Base-by-base conservation (phyloP, 176 grass and related monocot genomes). In the Thalia dealbata region DNA sequence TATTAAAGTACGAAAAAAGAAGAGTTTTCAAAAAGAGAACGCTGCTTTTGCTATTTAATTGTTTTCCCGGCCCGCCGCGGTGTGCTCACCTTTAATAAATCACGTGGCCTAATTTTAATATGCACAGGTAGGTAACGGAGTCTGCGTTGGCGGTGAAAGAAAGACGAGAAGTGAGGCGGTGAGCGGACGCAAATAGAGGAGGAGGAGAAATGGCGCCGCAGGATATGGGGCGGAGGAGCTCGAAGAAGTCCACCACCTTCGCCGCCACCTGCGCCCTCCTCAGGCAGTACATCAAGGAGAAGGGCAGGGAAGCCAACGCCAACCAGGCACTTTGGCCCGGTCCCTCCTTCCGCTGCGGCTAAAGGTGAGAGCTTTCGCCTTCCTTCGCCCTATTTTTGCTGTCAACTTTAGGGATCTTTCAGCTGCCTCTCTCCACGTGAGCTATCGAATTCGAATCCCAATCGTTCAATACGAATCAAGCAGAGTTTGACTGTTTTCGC, bases 221-320 rank as follows among this genome's bases (percentile, higher is more conserved):
- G 24, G 61, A 29, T 11, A 52, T 18, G 13, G 61, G 65, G 12
- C 10, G 32, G 32, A 77, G 52, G 76, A 19, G 25, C 16, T 63
- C 66, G 52, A 74, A 83, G 88, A 96, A 80, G 42, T 75, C 78
- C 71, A 91, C 80, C 69, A 91, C 80, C 69, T 96, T 96, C 42
- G 85, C 91, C 10, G 76, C 80, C 52, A 73, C 91, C 42, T 96
- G 78, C 45, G 75, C 81, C 62, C 78, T 82, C 30, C 88, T 91
- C 10, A 69, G 88, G 42, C 85, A 91, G 83, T 96, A 82, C 78
- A 78, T 96, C 78, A 91, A 73, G 83, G 81, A 85, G 82, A 88
- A 77, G 14, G 76, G 77, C 54, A 76, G 67, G n/a, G n/a, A n/a
- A n/a, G n/a, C n/a, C 4, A 6, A 27, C 63, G 32, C 48, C 32